phyloP scores from a whole-genome alignment of 768 basidiomycete genomes.

The Suillus sp. region DNA sequence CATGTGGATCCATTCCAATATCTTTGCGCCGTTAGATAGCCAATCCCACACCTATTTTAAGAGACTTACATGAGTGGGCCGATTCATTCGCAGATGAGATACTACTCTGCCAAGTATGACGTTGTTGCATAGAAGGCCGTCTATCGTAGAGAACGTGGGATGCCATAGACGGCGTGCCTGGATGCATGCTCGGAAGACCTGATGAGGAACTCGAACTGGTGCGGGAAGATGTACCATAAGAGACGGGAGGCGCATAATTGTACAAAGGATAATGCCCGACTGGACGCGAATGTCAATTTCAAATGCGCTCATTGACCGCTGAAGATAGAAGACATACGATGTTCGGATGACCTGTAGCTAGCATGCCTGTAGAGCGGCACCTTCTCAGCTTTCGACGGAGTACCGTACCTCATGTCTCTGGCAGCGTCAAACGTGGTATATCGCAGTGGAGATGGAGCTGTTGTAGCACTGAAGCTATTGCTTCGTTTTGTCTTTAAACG shows the following conservation, averaged over 20 bases:
- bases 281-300: constrained; percentile 11
- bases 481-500: constrained; percentile 40
- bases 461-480: constrained; percentile 40
- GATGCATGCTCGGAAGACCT: constrained; percentile 41
- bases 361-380: constrained; percentile 42
- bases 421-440: constrained; percentile 39
- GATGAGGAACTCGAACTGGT: constrained; percentile 54
- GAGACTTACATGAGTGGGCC: constrained; percentile 42
- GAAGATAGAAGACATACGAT: constrained; percentile 38
- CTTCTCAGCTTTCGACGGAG: constrained; percentile 35
- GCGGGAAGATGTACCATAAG: constrained; percentile 46
- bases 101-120: constrained; percentile 48
- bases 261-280: constrained; percentile 35
- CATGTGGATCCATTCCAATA: constrained; percentile 25
- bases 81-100: constrained; percentile 42
- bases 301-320: constrained; percentile 14
- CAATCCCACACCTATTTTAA: constrained; percentile 9
- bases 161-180: constrained; percentile 39
- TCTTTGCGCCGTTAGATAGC: constrained; percentile 11
- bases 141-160: constrained; percentile 33
- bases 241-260: constrained; percentile 34
- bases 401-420: constrained; percentile 36
- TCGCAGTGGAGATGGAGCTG: constrained; percentile 43
- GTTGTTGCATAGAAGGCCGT: constrained; percentile 50
- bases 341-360: constrained; percentile 47